Percentiles rank a stretch among this genome's conserved stretches.
Conservation (phyloP, 768 basidiomycete genomes). For the Boletus patriciae region DNA sequence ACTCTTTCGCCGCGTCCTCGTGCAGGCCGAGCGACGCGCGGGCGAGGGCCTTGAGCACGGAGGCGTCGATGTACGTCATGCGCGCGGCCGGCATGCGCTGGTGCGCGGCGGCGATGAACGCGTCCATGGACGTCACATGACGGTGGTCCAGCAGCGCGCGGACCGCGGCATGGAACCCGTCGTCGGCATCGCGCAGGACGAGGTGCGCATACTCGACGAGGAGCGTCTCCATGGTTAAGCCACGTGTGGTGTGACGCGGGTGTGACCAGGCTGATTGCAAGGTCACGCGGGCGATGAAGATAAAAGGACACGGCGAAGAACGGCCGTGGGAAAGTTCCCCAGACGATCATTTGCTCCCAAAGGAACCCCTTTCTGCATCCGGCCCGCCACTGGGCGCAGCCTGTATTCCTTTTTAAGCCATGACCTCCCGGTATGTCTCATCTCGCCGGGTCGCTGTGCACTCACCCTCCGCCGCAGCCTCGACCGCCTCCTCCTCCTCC, state of each 20-base stretch:
- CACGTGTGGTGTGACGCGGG: conserved; percentile 27
- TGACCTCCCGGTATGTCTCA: conserved; percentile 69
- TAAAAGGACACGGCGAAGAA: conserved; percentile 57
- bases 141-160: background rate
- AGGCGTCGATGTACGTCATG: conserved; percentile 73
- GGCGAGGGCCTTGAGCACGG: conserved; percentile 54
- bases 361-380: conserved; percentile 38
- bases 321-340: conserved; percentile 54
- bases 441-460: background rate
- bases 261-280: conserved; percentile 40
- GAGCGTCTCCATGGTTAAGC: background rate
- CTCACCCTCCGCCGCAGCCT: conserved; percentile 52
- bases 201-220: conserved; percentile 13
- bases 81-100: conserved; percentile 61
- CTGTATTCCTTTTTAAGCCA: conserved; percentile 54
- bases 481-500: conserved; percentile 93
- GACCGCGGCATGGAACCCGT: conserved; percentile 9
- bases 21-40: conserved; percentile 23
- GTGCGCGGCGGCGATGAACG: conserved; percentile 49
- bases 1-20: conserved; percentile 36
- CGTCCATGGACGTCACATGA: conserved; percentile 22
- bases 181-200: conserved; percentile 12
- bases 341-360: conserved; percentile 45
- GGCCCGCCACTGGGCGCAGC: conserved; percentile 50
- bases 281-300: conserved; percentile 49